Evolutionary conservation across 768 basidiomycete species (phyloP), one percentile per base, ranked within the genome.

Genomic region (Mycena pura): DNA sequence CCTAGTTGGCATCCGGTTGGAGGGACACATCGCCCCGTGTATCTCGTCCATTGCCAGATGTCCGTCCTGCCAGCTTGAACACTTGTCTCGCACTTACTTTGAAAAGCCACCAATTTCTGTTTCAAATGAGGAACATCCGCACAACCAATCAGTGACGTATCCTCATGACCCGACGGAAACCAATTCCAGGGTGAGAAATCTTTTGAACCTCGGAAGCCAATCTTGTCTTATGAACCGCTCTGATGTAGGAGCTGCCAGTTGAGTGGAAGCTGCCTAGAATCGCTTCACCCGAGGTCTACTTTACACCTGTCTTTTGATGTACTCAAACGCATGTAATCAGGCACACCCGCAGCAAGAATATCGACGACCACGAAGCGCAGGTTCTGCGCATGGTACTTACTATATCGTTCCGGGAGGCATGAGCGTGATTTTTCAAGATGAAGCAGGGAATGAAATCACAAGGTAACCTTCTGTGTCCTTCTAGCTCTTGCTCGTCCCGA

Each of bases 321-420:
- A 45, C 13, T 11, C 11, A 43, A 21, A 9, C 19, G 24, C 5
- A 43, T 11, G 25, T 10, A 24, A 22, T 14, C 43, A 60, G 53
- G 28, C 47, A 19, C 49, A 29, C n/a, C 51, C 14, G 11, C 53
- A 15, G n/a, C 40, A 15, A 10, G 31, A 13, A 28, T 40, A 39
- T 25, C 22, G 15, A 3, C 49, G 41, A 19, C 53, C 31, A 10
- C 56, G 28, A 6, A 49, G 5, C 31, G 32, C 54, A 13, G 31
- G 53, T 14, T 19, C 44, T 4, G 44, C 29, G 14, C 46, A 54
- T 22, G 64, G 60, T 19, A 65, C 64, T n/a, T 65, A 65, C 69
- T 91, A 90, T 64, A 83, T 91, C 64, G 81, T 90, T 47, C 89
- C 90, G 34, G 80, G 79, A 17, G 89, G 87, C 21, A 76, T 85